Percentiles rank a stretch among this genome's conserved stretches.
phyloP scores from a whole-genome alignment of 2,329 filamentous ascomycete genomes.

The Aquanectria penicillioides region DNA sequence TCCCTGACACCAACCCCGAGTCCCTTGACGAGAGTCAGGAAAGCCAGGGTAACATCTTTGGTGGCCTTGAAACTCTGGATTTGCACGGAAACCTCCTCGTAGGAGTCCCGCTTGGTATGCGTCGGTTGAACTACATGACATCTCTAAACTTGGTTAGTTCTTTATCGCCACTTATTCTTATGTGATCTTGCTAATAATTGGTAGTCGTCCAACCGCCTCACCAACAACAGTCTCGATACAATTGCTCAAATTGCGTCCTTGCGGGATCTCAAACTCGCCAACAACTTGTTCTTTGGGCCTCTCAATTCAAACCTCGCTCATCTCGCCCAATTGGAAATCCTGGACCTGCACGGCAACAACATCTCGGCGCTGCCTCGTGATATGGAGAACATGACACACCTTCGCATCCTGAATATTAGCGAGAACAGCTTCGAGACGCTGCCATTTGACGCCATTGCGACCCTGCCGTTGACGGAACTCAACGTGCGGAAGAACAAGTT shows the following conservation, averaged over 20 bases:
- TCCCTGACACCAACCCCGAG: slow-evolving; percentile 75
- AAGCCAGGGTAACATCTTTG: slow-evolving; percentile 78
- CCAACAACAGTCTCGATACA: slow-evolving; percentile 75
- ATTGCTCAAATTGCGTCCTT: slow-evolving; percentile 78
- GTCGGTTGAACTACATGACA: slow-evolving; percentile 77
- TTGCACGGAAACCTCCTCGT: slow-evolving; percentile 85
- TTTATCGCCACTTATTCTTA: not conserved
- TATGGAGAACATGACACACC: slow-evolving; percentile 71
- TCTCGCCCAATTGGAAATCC: slow-evolving; percentile 76
- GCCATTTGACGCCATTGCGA: slow-evolving; percentile 74
- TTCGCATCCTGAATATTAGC: slow-evolving; percentile 82
- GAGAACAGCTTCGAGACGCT: slow-evolving; percentile 80
- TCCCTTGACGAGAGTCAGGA: slow-evolving; percentile 72
- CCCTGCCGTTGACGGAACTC: slow-evolving; percentile 78
- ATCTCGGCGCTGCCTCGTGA: slow-evolving; percentile 76
- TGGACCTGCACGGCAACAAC: slow-evolving; percentile 85
- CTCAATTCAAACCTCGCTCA: slow-evolving; percentile 71
- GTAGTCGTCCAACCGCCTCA: slow-evolving; percentile 83
- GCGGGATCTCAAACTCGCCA: slow-evolving; percentile 82
- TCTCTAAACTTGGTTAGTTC: slow-evolving; percentile 80
- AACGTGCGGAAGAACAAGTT: slow-evolving; percentile 82
- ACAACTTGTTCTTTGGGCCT: slow-evolving; percentile 77
- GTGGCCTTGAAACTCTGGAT: slow-evolving; percentile 82
- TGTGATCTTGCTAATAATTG: slow-evolving; percentile 29
- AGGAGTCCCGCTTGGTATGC: slow-evolving; percentile 78